Base-by-base conservation (phyloP, 73 alveolate species). In the Paramecium tetraurelia region DNA sequence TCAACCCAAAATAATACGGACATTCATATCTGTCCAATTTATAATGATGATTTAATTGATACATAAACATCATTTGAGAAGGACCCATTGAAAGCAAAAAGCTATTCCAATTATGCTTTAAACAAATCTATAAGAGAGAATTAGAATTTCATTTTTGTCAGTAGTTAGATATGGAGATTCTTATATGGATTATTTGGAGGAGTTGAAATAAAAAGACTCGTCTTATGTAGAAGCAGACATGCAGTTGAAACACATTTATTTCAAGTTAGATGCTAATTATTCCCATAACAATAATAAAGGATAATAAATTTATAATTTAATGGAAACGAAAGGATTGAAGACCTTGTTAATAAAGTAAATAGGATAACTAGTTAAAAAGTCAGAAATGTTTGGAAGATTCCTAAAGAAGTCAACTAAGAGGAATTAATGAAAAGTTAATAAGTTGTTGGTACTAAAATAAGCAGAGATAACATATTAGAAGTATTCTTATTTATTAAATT, bases 181-280 rank as follows among this genome's bases (percentile, higher is more conserved):
- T 33, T 94, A 38, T 22, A 38, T 20, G 59, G 48, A n/a, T 48
- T 48, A n/a, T 95, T 93, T 83, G 94, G 95, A 11, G 72, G 84
- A 71, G 58, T 35, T 1, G 92, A 59, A 44, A 59, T 68, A 16
- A 35, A 57, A 53, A 92, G 95, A 46, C 58, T 40, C 0, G 76
- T 93, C 11, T 46, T 76, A 43, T 92, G 93, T 18, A 93, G 93
- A 21, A 84, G 86, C 16, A 93, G 43, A 18, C 57, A 86, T 7
- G 46, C 77, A 33, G 95, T 96, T 14, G 98, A 96, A 75, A 75
- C 93, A 20, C 53, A 90, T 69, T 92, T 89, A 24, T 76, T 59
- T 43, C 40, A 68, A 20, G 12, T 96, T 9, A 36, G 44, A 5
- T 40, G 90, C 80, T 40, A 43, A 40, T 50, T 80, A 20, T 44